Conservation (phyloP, 2,329 filamentous ascomycete species). For the Biscogniauxia mediterranea region DNA sequence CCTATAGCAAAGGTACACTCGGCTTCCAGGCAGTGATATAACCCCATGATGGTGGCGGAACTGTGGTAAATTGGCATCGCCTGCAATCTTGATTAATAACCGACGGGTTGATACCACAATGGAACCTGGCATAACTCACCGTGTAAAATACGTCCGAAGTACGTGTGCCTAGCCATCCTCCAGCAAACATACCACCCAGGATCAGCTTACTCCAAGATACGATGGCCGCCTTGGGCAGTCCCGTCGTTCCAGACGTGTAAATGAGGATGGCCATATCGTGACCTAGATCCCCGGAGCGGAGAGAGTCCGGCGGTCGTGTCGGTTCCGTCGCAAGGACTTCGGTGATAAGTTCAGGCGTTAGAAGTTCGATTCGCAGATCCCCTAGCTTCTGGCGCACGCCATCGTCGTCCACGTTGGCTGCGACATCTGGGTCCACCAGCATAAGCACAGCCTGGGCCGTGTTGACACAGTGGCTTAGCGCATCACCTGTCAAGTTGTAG, state of each 20-base stretch:
- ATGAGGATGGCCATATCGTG: slow-evolving; percentile 70
- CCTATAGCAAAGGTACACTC: slow-evolving; percentile 70
- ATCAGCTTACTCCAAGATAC: slow-evolving; percentile 69
- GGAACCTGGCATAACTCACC: slow-evolving; percentile 40
- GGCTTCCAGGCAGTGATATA: slow-evolving; percentile 56
- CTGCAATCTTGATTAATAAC: slow-evolving; percentile 37
- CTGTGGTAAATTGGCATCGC: slow-evolving; percentile 90
- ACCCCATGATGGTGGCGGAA: slow-evolving; percentile 70
- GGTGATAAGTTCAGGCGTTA: slow-evolving; percentile 57
- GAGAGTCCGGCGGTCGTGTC: slow-evolving; percentile 56
- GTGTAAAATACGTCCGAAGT: slow-evolving; percentile 72
- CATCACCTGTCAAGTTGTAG: slow-evolving; percentile 72
- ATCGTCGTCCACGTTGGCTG: slow-evolving; percentile 56
- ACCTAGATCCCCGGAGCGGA: slow-evolving; percentile 48
- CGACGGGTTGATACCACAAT: background rate
- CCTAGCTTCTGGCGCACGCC: slow-evolving; percentile 52
- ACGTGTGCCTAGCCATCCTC: slow-evolving; percentile 56
- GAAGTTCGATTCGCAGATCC: slow-evolving; percentile 57
- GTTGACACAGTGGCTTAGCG: slow-evolving; percentile 71
- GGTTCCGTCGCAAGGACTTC: slow-evolving; percentile 52
- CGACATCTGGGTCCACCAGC: slow-evolving; percentile 64
- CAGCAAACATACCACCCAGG: slow-evolving; percentile 51
- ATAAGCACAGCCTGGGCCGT: slow-evolving; percentile 66
- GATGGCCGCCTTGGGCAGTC: slow-evolving; percentile 76
- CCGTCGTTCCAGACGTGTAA: slow-evolving; percentile 83